Conservation (phyloP, 192 early-diverging fungal species). For the Funneliformis mosseae region DNA sequence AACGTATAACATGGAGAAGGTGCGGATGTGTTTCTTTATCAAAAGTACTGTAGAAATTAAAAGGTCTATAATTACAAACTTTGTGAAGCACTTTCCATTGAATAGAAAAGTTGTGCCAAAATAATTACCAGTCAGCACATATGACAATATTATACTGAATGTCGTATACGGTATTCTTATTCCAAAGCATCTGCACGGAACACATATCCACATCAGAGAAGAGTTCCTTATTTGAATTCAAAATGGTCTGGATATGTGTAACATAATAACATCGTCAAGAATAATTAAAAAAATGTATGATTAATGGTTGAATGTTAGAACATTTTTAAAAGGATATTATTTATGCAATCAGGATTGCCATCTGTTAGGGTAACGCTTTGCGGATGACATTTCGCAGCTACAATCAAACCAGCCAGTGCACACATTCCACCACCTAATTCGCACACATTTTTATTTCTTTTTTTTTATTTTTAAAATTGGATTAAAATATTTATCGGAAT, state of each 20-base stretch:
- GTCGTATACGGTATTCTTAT: neutral
- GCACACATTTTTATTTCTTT: constrained; percentile 8
- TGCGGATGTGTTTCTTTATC: constrained; percentile 5
- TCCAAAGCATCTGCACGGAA: constrained; percentile 8
- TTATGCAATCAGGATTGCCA: neutral
- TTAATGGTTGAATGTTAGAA: neutral
- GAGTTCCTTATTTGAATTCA: neutral
- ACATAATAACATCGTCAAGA: neutral
- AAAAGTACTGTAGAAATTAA: neutral
- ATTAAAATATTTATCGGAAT: neutral
- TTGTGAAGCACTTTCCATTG: neutral
- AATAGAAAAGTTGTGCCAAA: neutral
- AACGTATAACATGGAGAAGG: neutral
- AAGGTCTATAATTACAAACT: neutral
- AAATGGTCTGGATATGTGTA: constrained; percentile 13
- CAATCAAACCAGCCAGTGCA: constrained; percentile 1
- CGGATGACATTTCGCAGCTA: constrained; percentile 5
- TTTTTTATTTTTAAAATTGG: neutral
- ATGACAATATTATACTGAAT: neutral
- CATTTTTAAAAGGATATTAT: constrained; percentile 18
- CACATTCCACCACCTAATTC: constrained; percentile 20
- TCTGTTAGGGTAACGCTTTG: constrained; percentile 4
- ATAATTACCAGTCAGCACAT: constrained; percentile 6
- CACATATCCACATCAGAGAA: neutral
- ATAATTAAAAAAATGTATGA: neutral